Evolutionary conservation across 768 basidiomycete genomes (phyloP), one percentile per base, ranked within the genome.

Genomic region (Amanita fuliginea): DNA sequence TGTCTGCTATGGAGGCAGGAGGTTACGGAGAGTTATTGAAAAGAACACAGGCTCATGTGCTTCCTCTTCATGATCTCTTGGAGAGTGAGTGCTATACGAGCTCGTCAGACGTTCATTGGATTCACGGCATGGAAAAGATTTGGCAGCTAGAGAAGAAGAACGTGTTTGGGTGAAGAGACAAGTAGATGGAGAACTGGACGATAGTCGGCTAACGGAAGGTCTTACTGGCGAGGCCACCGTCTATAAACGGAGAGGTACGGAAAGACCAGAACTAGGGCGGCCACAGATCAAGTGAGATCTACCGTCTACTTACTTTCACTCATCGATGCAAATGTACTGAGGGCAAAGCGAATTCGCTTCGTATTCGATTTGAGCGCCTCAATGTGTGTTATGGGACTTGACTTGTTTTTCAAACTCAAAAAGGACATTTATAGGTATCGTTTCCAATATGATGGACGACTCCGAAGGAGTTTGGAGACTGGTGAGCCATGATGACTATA

Each of bases 81-180:
- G 81, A 84, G 62, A 73, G 81, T 82, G 53, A 52, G 77, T 62
- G n/a, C 14, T 30, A 42, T n/a, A 22, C 13, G 14, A 16, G 9
- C 3, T 0, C 0, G 26, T 34, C 30, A 35, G 36, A 42, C 30
- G 2, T 19, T 2, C 36, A 51, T 28, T 49, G 21, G 7, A 14
- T 6, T 37, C 30, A 30, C 11, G 3, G 10, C 30, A 3, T 36
- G 19, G 22, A 9, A 19, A 18, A 83, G 81, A 82, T 58, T 72
- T 84, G 16, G 72, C 80, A 11, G 79, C 81, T 0, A 80, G 75
- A 51, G 81, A 83, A 55, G 81, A 83, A 56, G 81, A 83, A 54
- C 74, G 81, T 10, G 74, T 84, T 2, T 84, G 81, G 81, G 66
- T 83, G 13, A 84, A 82, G 57, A 74, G 81, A 2, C 81, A 82